These are phyloP conservation scores for Aquanectria penicillioides DNA, from an alignment of 2,329 filamentous ascomycete genomes.

Conservation along the genomic window DNA sequence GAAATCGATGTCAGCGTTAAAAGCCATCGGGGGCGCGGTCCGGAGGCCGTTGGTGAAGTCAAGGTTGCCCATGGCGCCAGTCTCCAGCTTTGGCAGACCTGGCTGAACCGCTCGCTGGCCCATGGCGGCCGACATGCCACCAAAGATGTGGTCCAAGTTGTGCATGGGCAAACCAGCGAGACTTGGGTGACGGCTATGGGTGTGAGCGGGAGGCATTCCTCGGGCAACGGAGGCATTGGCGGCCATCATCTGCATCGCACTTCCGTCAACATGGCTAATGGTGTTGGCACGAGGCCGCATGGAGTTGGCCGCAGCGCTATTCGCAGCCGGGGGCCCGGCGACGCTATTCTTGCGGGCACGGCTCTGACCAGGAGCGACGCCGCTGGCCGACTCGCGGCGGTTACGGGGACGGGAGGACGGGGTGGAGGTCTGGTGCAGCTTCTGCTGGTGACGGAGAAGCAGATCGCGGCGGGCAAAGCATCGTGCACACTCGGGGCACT, in stretches of 20 bases:
- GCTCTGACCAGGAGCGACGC: slow-evolving; percentile 72
- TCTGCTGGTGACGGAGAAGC: slow-evolving; percentile 95
- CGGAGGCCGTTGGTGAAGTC: slow-evolving; percentile 76
- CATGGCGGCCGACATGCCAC: slow-evolving; percentile 76
- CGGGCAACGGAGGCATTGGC: slow-evolving; percentile 64
- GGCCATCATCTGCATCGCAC: slow-evolving; percentile 77
- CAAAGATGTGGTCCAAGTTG: slow-evolving; percentile 70
- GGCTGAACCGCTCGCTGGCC: slow-evolving; percentile 73
- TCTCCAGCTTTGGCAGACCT: slow-evolving; percentile 85
- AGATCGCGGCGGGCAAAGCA: slow-evolving; percentile 96
- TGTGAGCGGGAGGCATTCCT: slow-evolving; percentile 65
- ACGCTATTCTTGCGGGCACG: slow-evolving; percentile 94
- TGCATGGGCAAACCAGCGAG: slow-evolving; percentile 73
- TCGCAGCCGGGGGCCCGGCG: slow-evolving; percentile 64
- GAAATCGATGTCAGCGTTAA: slow-evolving; percentile 63
- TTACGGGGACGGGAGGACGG: slow-evolving; percentile 88
- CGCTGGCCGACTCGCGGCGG: slow-evolving; percentile 87
- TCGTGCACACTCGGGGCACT: slow-evolving; percentile 92
- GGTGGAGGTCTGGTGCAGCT: slow-evolving; percentile 92
- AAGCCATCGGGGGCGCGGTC: slow-evolving; percentile 77
- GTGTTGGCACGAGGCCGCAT: slow-evolving; percentile 95
- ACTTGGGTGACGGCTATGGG: slow-evolving; percentile 78
- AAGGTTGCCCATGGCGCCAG: slow-evolving; percentile 71
- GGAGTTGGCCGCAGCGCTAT: slow-evolving; percentile 59
- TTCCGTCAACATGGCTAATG: slow-evolving; percentile 89